phyloP scores from a whole-genome alignment of 495 filamentous ascomycete species.

The Trichoderma parareesei region DNA sequence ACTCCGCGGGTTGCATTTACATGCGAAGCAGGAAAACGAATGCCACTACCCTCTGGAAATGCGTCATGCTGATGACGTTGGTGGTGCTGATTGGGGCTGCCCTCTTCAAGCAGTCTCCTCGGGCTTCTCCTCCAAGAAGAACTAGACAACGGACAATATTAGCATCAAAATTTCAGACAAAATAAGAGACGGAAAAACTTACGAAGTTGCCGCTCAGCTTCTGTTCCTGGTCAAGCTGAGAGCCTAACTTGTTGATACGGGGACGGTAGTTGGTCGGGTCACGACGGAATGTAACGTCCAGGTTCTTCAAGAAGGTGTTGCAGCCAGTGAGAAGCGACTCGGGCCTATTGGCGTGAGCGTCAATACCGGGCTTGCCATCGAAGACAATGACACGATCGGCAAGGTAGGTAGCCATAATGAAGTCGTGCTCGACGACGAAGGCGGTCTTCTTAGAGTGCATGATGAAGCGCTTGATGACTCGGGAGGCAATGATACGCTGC shows the following conservation, averaged over 20 bases:
- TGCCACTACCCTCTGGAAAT: constrained; percentile 37
- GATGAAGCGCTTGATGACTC: constrained; percentile 98
- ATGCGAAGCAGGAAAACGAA: constrained; percentile 25
- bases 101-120: constrained; percentile 60
- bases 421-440: constrained; percentile 99
- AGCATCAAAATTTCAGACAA: constrained; percentile 12
- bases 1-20: constrained; percentile 21
- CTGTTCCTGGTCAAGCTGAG: constrained; percentile 94
- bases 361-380: constrained; percentile 81
- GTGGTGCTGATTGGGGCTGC: constrained; percentile 30
- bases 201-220: constrained; percentile 89
- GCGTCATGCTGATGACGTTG: constrained; percentile 25
- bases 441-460: constrained; percentile 99
- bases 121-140: constrained; percentile 76
- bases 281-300: constrained; percentile 96
- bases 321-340: constrained; percentile 92
- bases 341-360: constrained; percentile 79
- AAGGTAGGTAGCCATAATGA: constrained; percentile 97
- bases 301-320: constrained; percentile 89
- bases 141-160: constrained; percentile 30
- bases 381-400: constrained; percentile 98
- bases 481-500: constrained; percentile 92
- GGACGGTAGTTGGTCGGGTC: constrained; percentile 94
- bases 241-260: constrained; percentile 95
- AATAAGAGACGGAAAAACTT: constrained; percentile 29